Evolutionary conservation across 2,329 filamentous ascomycete species (phyloP).

Genomic region (Claviceps sp.): DNA sequence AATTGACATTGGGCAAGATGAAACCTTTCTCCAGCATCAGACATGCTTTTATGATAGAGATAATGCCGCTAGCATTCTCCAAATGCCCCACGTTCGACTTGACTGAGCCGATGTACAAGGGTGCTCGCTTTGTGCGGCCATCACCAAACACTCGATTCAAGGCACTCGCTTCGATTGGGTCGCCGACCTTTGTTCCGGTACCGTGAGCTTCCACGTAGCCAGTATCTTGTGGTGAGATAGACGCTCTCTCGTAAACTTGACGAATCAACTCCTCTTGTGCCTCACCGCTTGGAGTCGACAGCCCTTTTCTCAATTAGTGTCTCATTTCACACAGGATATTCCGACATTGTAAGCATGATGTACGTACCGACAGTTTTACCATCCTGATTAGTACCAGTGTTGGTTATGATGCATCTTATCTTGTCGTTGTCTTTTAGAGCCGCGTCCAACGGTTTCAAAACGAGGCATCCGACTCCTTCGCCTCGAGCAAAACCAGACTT

Average conservation of each 20-base stretch:
- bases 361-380: constrained; percentile 26
- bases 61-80: constrained; percentile 37
- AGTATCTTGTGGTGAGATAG: constrained; percentile 16
- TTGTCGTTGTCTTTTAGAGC: constrained; percentile 42
- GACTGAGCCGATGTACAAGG: constrained; percentile 33
- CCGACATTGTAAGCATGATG: not conserved
- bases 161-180: constrained; percentile 40
- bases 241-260: constrained; percentile 19
- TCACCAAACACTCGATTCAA: constrained; percentile 30
- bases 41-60: constrained; percentile 37
- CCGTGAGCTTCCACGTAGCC: constrained; percentile 37
- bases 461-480: constrained; percentile 41
- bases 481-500: constrained; percentile 43
- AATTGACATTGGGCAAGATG: constrained; percentile 36
- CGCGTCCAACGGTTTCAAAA: constrained; percentile 44
- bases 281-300: constrained; percentile 40
- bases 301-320: constrained; percentile 21
- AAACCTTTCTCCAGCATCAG: constrained; percentile 37
- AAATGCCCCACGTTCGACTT: constrained; percentile 40
- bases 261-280: constrained; percentile 32
- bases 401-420: constrained; percentile 36
- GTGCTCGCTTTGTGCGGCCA: constrained; percentile 26
- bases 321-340: too few species aligned
- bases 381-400: constrained; percentile 40
- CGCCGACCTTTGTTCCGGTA: constrained; percentile 41